phyloP scores from a whole-genome alignment of 139 green algal genomes.

The Limnomonas spitsbergensis region DNA sequence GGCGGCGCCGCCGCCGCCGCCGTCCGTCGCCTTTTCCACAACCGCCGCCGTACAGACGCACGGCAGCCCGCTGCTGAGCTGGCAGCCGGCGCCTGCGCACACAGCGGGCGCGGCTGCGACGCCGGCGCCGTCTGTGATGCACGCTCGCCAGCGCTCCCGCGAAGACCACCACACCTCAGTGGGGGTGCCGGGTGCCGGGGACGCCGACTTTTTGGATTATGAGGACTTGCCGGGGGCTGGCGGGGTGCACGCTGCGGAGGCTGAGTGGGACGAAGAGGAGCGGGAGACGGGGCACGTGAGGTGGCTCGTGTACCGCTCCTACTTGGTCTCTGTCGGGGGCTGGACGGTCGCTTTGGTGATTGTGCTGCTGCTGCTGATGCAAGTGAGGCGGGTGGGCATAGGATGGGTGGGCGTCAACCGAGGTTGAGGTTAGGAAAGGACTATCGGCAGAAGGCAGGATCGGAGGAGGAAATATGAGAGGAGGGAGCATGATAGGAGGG shows the following conservation, averaged over 20 bases:
- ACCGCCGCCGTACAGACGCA: too few species aligned
- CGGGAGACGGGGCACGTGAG: constrained; percentile 13
- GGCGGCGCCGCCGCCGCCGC: too few species aligned
- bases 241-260: neutral
- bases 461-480: too few species aligned
- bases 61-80: neutral
- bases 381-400: constrained; percentile 39
- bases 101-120: neutral
- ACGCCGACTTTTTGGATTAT: neutral
- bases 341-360: constrained; percentile 44
- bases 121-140: neutral
- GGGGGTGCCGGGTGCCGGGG: too few species aligned
- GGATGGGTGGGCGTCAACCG: too few species aligned
- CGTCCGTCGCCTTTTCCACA: too few species aligned
- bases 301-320: neutral
- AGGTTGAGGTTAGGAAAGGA: too few species aligned
- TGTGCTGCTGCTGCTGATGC: constrained; percentile 66
- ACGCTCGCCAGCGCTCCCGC: neutral
- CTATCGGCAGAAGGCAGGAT: too few species aligned
- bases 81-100: neutral
- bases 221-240: neutral
- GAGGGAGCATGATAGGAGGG: too few species aligned
- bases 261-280: constrained; percentile 12
- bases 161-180: neutral
- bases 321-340: constrained; percentile 35